Conservation (phyloP, 495 filamentous ascomycete genomes). For the Daldinia concentrica region DNA sequence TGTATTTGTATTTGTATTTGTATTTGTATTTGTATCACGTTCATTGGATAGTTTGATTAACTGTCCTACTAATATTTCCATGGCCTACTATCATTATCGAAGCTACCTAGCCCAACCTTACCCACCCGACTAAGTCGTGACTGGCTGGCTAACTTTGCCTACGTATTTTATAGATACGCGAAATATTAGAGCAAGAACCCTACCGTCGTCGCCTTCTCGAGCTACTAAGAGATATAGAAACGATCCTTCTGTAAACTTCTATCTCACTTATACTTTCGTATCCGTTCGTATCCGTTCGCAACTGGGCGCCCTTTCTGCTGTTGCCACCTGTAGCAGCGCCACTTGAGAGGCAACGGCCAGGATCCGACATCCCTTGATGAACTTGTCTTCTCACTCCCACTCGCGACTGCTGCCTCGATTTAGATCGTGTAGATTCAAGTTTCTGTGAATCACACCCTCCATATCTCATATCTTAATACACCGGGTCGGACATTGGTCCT, state of each 20-base stretch:
- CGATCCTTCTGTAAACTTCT: neutral
- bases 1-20: too few relatives aligned
- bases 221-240: neutral
- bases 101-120: conserved; percentile 1
- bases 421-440: neutral
- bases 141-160: conserved; percentile 1
- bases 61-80: neutral
- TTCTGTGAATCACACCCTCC: neutral
- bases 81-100: neutral
- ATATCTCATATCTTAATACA: conserved; percentile 1
- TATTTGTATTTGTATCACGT: neutral
- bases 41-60: neutral
- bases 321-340: neutral
- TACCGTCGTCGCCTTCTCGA: neutral
- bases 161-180: conserved; percentile 2
- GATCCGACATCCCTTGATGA: neutral
- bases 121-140: neutral
- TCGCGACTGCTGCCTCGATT: neutral
- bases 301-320: neutral
- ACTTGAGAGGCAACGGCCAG: neutral
- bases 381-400: neutral
- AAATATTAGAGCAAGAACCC: neutral
- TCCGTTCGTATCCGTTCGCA: neutral
- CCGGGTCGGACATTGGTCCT: conserved; percentile 1
- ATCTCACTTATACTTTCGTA: neutral